phyloP scores from a whole-genome alignment of 768 basidiomycete species.

The Boletus subparvulus region DNA sequence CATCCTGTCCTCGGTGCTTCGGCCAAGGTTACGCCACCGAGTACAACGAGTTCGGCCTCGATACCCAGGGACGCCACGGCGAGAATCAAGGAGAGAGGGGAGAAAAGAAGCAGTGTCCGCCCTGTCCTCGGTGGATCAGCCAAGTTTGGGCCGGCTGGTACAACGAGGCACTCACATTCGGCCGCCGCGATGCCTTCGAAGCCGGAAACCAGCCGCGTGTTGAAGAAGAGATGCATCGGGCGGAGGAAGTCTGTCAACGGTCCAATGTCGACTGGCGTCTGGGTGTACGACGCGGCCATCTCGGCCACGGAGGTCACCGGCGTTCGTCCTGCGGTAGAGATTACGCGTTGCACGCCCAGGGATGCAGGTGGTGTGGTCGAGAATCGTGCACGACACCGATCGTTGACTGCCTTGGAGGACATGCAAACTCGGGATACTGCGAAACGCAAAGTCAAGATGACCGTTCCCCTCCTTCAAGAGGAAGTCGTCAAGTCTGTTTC shows the following conservation, averaged over 20 bases:
- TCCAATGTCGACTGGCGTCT: conserved; percentile 32
- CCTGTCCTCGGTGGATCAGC: conserved; percentile 24
- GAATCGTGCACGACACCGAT: conserved; percentile 25
- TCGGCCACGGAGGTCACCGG: conserved; percentile 40
- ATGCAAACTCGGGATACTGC: conserved; percentile 4
- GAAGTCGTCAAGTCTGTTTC: neutral
- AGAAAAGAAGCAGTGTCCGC: conserved; percentile 24
- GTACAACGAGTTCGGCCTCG: neutral
- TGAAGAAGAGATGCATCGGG: conserved; percentile 59
- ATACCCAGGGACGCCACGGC: conserved; percentile 10
- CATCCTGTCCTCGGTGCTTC: conserved; percentile 29
- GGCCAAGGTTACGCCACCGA: conserved; percentile 12
- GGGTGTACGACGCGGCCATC: conserved; percentile 54
- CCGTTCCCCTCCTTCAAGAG: conserved; percentile 14
- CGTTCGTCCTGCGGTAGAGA: conserved; percentile 19
- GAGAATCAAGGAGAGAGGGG: conserved; percentile 12
- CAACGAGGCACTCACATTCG: neutral
- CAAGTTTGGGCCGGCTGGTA: conserved; percentile 5
- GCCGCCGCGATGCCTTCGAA: neutral
- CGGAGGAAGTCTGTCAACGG: conserved; percentile 47
- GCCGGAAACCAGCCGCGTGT: conserved; percentile 29
- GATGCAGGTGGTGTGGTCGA: neutral
- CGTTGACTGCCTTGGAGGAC: conserved; percentile 22
- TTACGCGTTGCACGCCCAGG: conserved; percentile 15
- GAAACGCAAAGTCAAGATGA: conserved; percentile 20